Evolutionary conservation across 176 grass and related monocot species (phyloP).

Genomic region (Paspalum vaginatum): DNA sequence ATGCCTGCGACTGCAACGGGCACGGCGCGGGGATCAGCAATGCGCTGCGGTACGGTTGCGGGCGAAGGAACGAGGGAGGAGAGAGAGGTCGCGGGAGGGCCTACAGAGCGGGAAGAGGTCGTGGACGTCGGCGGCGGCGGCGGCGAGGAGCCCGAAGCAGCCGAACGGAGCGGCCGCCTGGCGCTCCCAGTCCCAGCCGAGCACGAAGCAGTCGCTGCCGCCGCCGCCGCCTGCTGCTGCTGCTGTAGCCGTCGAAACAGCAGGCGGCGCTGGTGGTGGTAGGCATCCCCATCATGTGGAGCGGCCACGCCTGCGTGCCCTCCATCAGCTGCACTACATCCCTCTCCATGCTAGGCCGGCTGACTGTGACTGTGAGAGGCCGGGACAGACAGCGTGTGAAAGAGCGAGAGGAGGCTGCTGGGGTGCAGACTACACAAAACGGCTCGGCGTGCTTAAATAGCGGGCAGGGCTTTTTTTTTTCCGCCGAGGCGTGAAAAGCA

Average conservation of each 20-base stretch:
- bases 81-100: background rate
- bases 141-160: slow-evolving; percentile 40
- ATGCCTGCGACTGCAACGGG: slow-evolving; percentile 43
- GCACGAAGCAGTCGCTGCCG: slow-evolving; percentile 33
- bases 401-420: background rate
- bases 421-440: background rate
- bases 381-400: background rate
- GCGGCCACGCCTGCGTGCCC: slow-evolving; percentile 49
- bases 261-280: background rate
- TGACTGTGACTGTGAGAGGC: no score
- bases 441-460: slow-evolving; percentile 68
- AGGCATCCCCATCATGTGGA: slow-evolving; percentile 34
- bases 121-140: slow-evolving; percentile 45
- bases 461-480: slow-evolving; percentile 44
- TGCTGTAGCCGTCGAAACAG: slow-evolving; percentile 23
- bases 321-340: slow-evolving; percentile 44
- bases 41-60: no score
- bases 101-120: slow-evolving; percentile 70
- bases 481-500: slow-evolving; percentile 24
- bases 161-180: slow-evolving; percentile 11
- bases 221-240: background rate
- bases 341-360: no score
- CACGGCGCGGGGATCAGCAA: background rate
- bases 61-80: background rate
- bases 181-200: slow-evolving; percentile 56